phyloP scores from a whole-genome alignment of 345 rosid species.

The Diplotaxis tenuifolia region DNA sequence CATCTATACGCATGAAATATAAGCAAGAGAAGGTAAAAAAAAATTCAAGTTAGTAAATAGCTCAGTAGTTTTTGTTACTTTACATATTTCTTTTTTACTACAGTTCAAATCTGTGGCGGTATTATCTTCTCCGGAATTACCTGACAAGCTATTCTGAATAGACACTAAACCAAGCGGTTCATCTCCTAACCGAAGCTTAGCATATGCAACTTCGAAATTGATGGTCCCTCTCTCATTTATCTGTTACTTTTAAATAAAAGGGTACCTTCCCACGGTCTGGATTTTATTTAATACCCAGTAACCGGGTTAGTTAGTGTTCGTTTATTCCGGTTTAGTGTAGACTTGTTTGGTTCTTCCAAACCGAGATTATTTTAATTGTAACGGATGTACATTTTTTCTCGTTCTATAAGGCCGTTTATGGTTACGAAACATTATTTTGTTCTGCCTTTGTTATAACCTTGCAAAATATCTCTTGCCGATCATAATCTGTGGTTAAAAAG shows the following conservation, averaged over 20 bases:
- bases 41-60: neutral
- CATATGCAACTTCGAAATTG: slow-evolving; percentile 1
- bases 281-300: neutral
- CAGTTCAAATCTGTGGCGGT: slow-evolving; percentile 72
- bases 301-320: neutral
- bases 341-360: slow-evolving; percentile 31
- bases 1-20: slow-evolving; percentile 69
- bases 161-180: slow-evolving; percentile 29
- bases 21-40: slow-evolving; percentile 65
- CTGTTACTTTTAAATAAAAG: slow-evolving; percentile 12
- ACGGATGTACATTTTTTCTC: neutral
- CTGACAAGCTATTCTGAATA: slow-evolving; percentile 52
- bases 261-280: slow-evolving; percentile 15
- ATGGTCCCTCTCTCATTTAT: neutral
- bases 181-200: slow-evolving; percentile 33
- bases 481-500: neutral
- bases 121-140: slow-evolving; percentile 56
- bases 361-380: neutral
- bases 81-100: neutral
- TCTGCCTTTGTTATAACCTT: neutral
- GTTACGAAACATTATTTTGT: neutral
- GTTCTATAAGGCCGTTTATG: neutral
- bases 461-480: neutral
- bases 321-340: slow-evolving; percentile 20
- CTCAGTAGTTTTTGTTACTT: neutral